These are phyloP conservation scores for sweet orange (Citrus sinensis) DNA, from an alignment of 345 rosid genomes.

Conservation along the genomic window DVS_A1.0 CM039162.1:18143501-18144000, in stretches of 20 bases:
- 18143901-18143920: slow-evolving; percentile 28
- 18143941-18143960: slow-evolving; percentile 21
- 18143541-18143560: slow-evolving; percentile 42
- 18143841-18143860: slow-evolving; percentile 32
- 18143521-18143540: slow-evolving; percentile 41
- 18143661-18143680: background rate
- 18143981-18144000: slow-evolving; percentile 26
- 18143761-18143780: slow-evolving; percentile 16
- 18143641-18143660: background rate
- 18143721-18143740: too few species aligned
- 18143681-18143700: too few species aligned
- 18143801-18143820: slow-evolving; percentile 25
- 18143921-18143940: slow-evolving; percentile 30
- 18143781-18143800: slow-evolving; percentile 31
- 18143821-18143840: slow-evolving; percentile 27
- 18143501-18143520: slow-evolving; percentile 7
- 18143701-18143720: background rate
- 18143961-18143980: slow-evolving; percentile 23
- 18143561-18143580: slow-evolving; percentile 49
- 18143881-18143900: slow-evolving; percentile 26
- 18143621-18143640: slow-evolving; percentile 35
- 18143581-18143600: slow-evolving; percentile 33
- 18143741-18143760: too few species aligned
- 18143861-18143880: slow-evolving; percentile 34
- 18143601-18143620: slow-evolving; percentile 51